Percentiles rank a stretch among this genome's conserved stretches.
These are phyloP conservation scores for Amanita pallidorosea DNA, from an alignment of 768 basidiomycete genomes.

Conservation along the genomic window DNA sequence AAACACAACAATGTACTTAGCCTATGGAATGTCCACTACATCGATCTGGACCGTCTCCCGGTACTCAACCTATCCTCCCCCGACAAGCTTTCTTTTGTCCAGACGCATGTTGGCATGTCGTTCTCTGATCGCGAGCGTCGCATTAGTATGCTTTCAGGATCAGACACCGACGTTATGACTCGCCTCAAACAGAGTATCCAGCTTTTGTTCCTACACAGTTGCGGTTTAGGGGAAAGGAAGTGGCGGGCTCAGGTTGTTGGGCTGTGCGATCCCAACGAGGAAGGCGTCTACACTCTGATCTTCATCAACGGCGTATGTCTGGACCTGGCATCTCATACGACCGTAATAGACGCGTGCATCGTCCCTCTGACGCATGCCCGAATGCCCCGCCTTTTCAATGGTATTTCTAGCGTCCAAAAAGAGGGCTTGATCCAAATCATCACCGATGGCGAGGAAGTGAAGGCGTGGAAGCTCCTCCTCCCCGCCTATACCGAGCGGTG, in stretches of 20 bases:
- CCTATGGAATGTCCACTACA: constrained; percentile 22
- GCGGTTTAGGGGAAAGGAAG: not conserved
- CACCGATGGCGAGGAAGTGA: constrained; percentile 22
- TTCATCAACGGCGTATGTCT: constrained; percentile 35
- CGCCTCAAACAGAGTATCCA: constrained; percentile 10
- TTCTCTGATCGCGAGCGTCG: constrained; percentile 11
- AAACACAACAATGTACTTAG: constrained; percentile 3
- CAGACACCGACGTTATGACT: constrained; percentile 3
- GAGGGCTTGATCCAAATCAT: constrained; percentile 8
- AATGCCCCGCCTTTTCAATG: not conserved
- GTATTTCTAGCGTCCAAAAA: not conserved
- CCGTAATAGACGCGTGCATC: constrained; percentile 40
- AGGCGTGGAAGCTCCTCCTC: constrained; percentile 40
- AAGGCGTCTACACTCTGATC: constrained; percentile 26
- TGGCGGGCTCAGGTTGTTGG: constrained; percentile 12
- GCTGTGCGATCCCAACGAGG: constrained; percentile 12
- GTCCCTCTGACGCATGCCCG: constrained; percentile 20
- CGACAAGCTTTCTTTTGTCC: constrained; percentile 9
- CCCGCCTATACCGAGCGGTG: constrained; percentile 43
- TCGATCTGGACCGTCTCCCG: constrained; percentile 19
- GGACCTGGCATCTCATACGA: constrained; percentile 37
- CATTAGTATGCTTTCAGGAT: not conserved
- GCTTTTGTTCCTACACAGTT: constrained; percentile 3
- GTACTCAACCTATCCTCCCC: constrained; percentile 8
- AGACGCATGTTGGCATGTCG: constrained; percentile 2